Percentiles rank a stretch among this genome's conserved stretches.
These are phyloP conservation scores for Fragilaria crotonensis DNA, from an alignment of 108 stramenopile genomes.

Conservation along the genomic window DNA sequence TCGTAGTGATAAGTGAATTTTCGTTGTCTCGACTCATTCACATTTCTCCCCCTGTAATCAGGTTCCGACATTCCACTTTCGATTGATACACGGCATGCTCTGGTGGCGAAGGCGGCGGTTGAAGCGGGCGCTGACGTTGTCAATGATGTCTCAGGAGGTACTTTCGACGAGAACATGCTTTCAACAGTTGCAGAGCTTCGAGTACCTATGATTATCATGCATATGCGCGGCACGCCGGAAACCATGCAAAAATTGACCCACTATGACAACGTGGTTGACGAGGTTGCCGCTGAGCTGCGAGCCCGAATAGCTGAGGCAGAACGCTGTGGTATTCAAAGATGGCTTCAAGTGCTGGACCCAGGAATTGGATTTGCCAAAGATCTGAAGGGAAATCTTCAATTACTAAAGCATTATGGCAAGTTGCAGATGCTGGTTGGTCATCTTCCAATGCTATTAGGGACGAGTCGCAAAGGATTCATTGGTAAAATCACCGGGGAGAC, in stretches of 20 bases:
- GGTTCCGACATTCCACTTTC: slow-evolving; percentile 75
- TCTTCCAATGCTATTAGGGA: slow-evolving; percentile 80
- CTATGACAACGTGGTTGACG: slow-evolving; percentile 67
- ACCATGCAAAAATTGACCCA: slow-evolving; percentile 82
- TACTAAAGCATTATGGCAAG: slow-evolving; percentile 49
- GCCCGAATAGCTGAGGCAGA: slow-evolving; percentile 61
- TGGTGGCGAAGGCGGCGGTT: slow-evolving; percentile 80
- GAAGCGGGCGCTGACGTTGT: slow-evolving; percentile 91
- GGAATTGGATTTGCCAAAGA: slow-evolving; percentile 97
- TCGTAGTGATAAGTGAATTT: neutral
- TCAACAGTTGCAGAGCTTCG: slow-evolving; percentile 59
- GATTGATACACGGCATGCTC: slow-evolving; percentile 91
- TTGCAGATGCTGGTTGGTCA: slow-evolving; percentile 26
- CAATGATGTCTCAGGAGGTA: slow-evolving; percentile 95
- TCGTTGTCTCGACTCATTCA: neutral
- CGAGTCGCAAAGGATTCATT: slow-evolving; percentile 92
- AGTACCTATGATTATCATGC: slow-evolving; percentile 92
- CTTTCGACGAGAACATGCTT: slow-evolving; percentile 84
- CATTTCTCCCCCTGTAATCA: neutral
- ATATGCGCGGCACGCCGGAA: slow-evolving; percentile 89
- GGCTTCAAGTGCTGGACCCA: slow-evolving; percentile 89
- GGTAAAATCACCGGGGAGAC: slow-evolving; percentile 64
- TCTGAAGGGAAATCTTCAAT: slow-evolving; percentile 56
- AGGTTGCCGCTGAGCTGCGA: slow-evolving; percentile 54
- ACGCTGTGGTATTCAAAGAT: slow-evolving; percentile 67